Base-by-base conservation (phyloP, 1,139 yeast species). In the Debaryomycetaceae sp. region DNA sequence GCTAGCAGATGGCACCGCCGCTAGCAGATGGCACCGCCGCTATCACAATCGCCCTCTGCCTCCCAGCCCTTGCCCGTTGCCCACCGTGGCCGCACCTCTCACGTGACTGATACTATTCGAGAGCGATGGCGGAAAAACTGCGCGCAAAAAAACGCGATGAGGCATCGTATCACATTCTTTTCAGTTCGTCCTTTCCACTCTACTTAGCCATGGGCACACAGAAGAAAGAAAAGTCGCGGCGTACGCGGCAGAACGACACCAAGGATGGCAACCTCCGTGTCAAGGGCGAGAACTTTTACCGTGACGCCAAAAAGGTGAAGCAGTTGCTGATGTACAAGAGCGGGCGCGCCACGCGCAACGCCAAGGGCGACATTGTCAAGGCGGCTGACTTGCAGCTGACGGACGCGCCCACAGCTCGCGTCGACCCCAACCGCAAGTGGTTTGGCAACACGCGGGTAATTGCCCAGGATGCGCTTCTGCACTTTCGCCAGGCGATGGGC, bases 391-490 rank as follows among this genome's bases (percentile, higher is more conserved):
- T 89, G 39, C 98, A 91, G 56, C 81, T 85, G 43, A 78, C 88
- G 3, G 93, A 88, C 42, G 71, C 85, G 20, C 97, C 97, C 13
- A 77, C 71, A 41, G 98, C 97, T 1, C 71, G 98, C 43, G 94
- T 91, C 28, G 96, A 86, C 52, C 98, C 98, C 4, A 89, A 91
- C 56, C 76, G 95, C 54, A 78, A 91, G 50, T 91, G 98, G 98
- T 93, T 91, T 53, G 96, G 96, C 32, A 91, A 88, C 59, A 88
- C 98, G 17, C 76, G 98, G 50, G 98, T 91, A 27, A 91, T 91
- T 51, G 91, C 96, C 2, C 98, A 91, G 55, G 96, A 93, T 65
- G 96, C 98, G 1, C 67, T 91, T 51, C 68, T 83, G 25, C 97
- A 91, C 61, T 91, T 91, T 62, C 74, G 98, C 56, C 93, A 86